Base-by-base conservation (phyloP, 805 yeast genomes). In the Maudiozyma saulgeensis region DNA sequence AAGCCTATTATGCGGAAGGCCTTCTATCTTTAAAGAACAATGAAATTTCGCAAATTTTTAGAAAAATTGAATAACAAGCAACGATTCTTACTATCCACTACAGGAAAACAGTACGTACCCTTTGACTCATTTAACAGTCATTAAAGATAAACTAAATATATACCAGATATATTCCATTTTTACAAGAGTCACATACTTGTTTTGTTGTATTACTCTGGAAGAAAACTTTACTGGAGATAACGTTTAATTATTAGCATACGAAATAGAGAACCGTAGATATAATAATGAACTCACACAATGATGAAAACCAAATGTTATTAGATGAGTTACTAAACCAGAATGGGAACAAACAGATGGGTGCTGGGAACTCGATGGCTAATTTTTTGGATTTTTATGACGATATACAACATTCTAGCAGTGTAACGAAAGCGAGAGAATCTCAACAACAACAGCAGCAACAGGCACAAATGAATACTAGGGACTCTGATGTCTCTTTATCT, bases 271-370 rank as follows among this genome's bases (percentile, higher is more conserved):
- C 11, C 9, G 15, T 16, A 35, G 16, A 39, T 13, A 13, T 19
- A 13, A 9, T 7, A 16, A 45, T 44, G 49, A 38, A 43, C 25
- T 18, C 44, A 13, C 43, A 50, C 34, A 25, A 25, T 15, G 47
- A 48, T 39, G 55, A 52, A 19, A 52, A 48, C 35, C 53, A 52
- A 32, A 46, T 49, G 43, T 38, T 52, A 5, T 28, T 52, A 41
- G 53, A 50, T 16, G 55, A 52, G 41, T 16, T 52, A 8, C 41
- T 51, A 45, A 51, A 40, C 38, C 46, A 48, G 6, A 16, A 43
- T 25, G 39, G 26, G 11, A 8, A 13, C 16, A 51, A 40, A 21
- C 44, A 44, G 6, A 18, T 34, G 21, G 41, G 31, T 6, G 13
- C 7, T 18, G 25, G 19, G 21, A 19, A 19, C 25, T 23, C 42